A percentile compares a stretch with the other conserved stretches of the same genome.
Conservation (phyloP, 1,284 basidiomycete species). For the Ceratorhiza oryzae-sativae region DNA sequence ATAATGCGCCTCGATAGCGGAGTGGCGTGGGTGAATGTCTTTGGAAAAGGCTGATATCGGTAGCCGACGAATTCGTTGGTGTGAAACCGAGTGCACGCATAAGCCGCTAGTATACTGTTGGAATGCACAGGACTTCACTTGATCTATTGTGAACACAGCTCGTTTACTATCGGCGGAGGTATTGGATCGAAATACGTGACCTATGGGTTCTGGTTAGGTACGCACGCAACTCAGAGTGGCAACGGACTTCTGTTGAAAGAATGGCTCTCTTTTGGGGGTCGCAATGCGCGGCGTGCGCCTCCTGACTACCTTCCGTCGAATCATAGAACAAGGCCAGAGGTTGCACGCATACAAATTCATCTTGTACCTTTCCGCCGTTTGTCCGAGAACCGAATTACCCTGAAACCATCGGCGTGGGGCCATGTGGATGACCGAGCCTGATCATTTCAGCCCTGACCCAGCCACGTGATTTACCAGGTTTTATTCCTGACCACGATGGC, state of each 20-base stretch:
- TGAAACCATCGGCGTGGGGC: neutral
- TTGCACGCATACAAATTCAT: no score
- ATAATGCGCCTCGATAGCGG: neutral
- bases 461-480: conserved; percentile 24
- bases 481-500: conserved; percentile 20
- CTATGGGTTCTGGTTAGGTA: neutral
- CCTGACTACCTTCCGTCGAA: neutral
- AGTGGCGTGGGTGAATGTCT: neutral
- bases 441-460: neutral
- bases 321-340: no score
- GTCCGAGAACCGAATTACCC: no score
- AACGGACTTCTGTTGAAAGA: neutral
- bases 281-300: neutral
- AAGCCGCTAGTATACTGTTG: neutral
- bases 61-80: neutral
- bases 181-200: neutral
- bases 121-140: neutral
- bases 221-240: neutral
- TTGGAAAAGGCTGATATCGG: neutral
- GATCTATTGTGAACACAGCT: neutral
- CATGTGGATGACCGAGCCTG: neutral
- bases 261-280: neutral
- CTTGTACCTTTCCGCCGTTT: no score
- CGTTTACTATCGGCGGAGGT: neutral
- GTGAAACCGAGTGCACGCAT: neutral